These are phyloP conservation scores for Byssochlamys sp. DNA, from an alignment of 2,329 filamentous ascomycete genomes.

Conservation along the genomic window DNA sequence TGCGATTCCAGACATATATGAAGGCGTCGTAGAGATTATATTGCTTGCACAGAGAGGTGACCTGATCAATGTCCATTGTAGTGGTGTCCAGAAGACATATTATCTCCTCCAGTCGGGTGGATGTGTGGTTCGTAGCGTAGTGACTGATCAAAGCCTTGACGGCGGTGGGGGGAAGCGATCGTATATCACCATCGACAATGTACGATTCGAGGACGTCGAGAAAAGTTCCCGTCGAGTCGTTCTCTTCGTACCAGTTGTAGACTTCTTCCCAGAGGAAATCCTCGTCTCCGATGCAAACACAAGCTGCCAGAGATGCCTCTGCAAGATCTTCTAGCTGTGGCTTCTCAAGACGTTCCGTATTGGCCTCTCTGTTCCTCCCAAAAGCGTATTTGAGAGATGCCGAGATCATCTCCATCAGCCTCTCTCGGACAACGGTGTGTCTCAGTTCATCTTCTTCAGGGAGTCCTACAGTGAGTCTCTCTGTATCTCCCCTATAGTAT, in stretches of 20 bases:
- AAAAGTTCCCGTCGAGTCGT: slow-evolving; percentile 63
- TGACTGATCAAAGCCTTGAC: slow-evolving; percentile 78
- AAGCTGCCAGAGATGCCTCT: slow-evolving; percentile 73
- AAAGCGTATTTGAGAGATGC: slow-evolving; percentile 88
- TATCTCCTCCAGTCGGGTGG: slow-evolving; percentile 78
- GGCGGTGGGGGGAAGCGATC: slow-evolving; percentile 65
- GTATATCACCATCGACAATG: slow-evolving; percentile 68
- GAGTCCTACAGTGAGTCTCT: slow-evolving; percentile 86
- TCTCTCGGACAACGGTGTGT: slow-evolving; percentile 75
- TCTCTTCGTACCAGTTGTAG: slow-evolving; percentile 81
- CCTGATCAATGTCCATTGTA: slow-evolving; percentile 87
- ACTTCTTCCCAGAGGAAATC: slow-evolving; percentile 87
- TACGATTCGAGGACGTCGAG: slow-evolving; percentile 81
- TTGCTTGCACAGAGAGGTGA: slow-evolving; percentile 81
- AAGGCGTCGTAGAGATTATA: slow-evolving; percentile 88
- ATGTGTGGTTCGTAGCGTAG: slow-evolving; percentile 66
- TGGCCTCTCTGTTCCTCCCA: slow-evolving; percentile 47
- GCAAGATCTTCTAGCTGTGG: slow-evolving; percentile 66
- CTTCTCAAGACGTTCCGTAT: slow-evolving; percentile 44
- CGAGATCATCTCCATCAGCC: slow-evolving; percentile 83
- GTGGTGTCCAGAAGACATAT: slow-evolving; percentile 84
- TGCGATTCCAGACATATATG: slow-evolving; percentile 93
- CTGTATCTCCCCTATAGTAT: slow-evolving; percentile 83
- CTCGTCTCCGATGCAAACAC: slow-evolving; percentile 63
- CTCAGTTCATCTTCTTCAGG: slow-evolving; percentile 70